Evolutionary conservation across 306 rosid genomes (phyloP).

Genomic region (Phaseolus lunatus): DNA sequence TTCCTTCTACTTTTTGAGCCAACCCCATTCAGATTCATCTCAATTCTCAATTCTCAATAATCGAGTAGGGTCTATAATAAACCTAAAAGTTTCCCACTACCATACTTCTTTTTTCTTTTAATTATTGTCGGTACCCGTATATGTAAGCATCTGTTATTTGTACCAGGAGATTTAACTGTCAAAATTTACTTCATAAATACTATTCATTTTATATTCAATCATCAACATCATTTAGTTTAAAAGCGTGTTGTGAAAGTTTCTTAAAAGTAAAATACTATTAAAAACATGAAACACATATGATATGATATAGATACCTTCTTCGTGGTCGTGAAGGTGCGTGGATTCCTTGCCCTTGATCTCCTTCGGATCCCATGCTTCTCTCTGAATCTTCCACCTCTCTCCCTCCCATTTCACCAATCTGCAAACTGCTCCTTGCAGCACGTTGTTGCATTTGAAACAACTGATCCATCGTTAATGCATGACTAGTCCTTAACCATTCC

Average conservation of each 20-base stretch:
- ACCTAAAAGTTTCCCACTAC: neutral
- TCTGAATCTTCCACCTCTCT: conserved; percentile 33
- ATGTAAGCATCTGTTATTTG: neutral
- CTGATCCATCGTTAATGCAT: conserved; percentile 11
- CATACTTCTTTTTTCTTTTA: neutral
- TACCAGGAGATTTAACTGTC: neutral
- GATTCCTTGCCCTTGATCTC: conserved; percentile 32
- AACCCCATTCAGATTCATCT: neutral
- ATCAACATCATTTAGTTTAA: no score
- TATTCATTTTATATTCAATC: no score
- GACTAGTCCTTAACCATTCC: conserved; percentile 49
- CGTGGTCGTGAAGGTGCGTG: conserved; percentile 53
- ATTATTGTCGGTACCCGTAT: neutral
- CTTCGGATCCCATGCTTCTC: conserved; percentile 2
- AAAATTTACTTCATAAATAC: neutral
- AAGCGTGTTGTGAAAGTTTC: neutral
- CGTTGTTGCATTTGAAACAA: conserved; percentile 37
- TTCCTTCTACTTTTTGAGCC: neutral
- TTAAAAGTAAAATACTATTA: neutral
- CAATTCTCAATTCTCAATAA: neutral
- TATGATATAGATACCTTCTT: conserved; percentile 51
- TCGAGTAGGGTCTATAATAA: neutral
- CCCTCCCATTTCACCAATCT: conserved; percentile 18
- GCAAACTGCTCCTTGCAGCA: neutral
- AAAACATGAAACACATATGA: neutral